Base-by-base conservation (phyloP, 495 filamentous ascomycete species). In the Sporormia fimetaria region DNA sequence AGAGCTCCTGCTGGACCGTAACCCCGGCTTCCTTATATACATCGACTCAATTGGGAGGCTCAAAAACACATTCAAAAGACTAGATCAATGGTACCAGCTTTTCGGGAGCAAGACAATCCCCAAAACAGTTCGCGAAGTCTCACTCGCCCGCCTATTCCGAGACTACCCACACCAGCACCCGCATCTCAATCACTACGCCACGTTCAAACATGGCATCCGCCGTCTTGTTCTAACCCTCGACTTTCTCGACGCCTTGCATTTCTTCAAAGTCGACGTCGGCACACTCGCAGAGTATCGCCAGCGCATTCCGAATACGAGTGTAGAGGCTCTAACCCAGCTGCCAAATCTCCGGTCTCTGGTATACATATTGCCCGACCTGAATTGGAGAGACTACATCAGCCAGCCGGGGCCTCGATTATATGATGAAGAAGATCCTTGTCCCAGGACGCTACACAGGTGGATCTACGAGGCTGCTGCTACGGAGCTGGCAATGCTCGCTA, bases 401-500 rank as follows among this genome's bases (percentile, higher is more conserved):
- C 33, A 8, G 8, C 3, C 2, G 3, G 41, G 42, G 12, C 26
- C 33, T 1, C 1, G 4, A 8, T 27, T 48, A 4, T 48, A 14
- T 5, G 12, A 48, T 24, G 16, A 41, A 1, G 6, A 10, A n/a
- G 16, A 34, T 10, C 36, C 36, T 2, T 48, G 44, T 14, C 21
- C 44, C 15, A 37, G 44, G 1, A 41, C 7, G 3, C 44, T 48
- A 4, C 22, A 29, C 18, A 29, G 44, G 8, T 16, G 17, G n/a
- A 48, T 48, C 29, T 36, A 35, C 44, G 38, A 36, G 25, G 20
- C 21, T 17, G 18, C 30, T 12, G 44, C 44, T 23, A 11, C 34
- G 12, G 37, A 14, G 4, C 12, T 48, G 2, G 37, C 31, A 3
- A n/a, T n/a, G n/a, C n/a, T n/a, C n/a, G n/a, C n/a, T n/a, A n/a